A percentile compares a stretch with the other conserved stretches of the same genome.
phyloP scores from a whole-genome alignment of 2,329 filamentous ascomycete genomes.

The Colletotrichum endophyticum region DNA sequence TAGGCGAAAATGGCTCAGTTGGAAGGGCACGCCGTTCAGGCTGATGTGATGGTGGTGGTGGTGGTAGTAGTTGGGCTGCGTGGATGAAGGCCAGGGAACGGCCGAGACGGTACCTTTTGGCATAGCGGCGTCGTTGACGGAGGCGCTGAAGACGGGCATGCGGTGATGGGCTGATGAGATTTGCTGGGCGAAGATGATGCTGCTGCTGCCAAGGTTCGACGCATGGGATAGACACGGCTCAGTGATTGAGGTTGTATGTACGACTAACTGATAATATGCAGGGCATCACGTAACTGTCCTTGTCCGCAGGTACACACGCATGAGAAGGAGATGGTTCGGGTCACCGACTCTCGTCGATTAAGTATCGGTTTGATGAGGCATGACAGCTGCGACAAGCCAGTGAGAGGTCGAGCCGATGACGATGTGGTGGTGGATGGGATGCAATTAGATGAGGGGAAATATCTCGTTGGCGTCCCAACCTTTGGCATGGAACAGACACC shows the following conservation, averaged over 20 bases:
- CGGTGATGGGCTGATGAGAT: not conserved
- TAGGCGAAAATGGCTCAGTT: constrained; percentile 12
- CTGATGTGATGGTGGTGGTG: not conserved
- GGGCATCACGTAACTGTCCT: not conserved
- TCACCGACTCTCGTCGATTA: not conserved
- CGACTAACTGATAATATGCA: not conserved
- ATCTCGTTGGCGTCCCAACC: not conserved
- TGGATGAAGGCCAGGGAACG: not conserved
- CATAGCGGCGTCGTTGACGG: not conserved
- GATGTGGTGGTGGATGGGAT: not conserved
- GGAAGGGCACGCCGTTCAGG: not conserved
- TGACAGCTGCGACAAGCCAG: not conserved
- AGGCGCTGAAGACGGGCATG: not conserved
- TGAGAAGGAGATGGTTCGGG: not conserved
- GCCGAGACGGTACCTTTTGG: not conserved
- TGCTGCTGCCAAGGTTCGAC: not conserved
- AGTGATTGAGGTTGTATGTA: not conserved
- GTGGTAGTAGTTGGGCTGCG: not conserved
- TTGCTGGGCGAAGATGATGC: not conserved
- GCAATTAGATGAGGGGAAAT: not conserved
- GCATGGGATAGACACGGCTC: not conserved
- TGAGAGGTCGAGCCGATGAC: not conserved
- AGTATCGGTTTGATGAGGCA: not conserved
- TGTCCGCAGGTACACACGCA: not conserved
- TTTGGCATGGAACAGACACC: not conserved